A percentile compares a stretch with the other conserved stretches of the same genome.
Evolutionary conservation across 116 monocot genomes (phyloP).

Genomic region (Papilionanthe hybrid): DNA sequence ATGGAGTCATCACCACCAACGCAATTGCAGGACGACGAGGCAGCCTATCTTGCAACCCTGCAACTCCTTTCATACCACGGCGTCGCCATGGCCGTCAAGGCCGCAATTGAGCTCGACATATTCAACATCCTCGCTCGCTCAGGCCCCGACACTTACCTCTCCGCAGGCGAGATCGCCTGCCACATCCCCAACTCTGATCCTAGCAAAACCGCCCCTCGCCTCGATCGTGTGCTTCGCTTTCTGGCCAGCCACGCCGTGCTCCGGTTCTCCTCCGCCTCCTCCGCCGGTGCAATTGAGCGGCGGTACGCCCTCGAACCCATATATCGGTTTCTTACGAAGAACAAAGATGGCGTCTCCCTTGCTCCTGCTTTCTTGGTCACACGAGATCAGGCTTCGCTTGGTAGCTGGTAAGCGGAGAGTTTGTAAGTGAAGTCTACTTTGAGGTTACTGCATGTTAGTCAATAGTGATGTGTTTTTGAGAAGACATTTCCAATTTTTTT

Average conservation of each 20-base stretch:
- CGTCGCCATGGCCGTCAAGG: conserved; percentile 29
- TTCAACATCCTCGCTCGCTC: conserved; percentile 18
- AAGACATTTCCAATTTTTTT: no score
- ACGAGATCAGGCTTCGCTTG: background rate
- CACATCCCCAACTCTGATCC: conserved; percentile 5
- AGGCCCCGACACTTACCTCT: conserved; percentile 4
- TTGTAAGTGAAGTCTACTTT: no score
- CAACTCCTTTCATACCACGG: conserved; percentile 15
- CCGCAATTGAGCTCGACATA: conserved; percentile 29
- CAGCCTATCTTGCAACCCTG: conserved; percentile 17
- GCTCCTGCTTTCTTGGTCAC: background rate
- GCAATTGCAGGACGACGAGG: conserved; percentile 20
- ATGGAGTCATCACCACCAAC: background rate
- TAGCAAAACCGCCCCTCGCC: conserved; percentile 4
- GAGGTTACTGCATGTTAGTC: no score
- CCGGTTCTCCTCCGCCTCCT: conserved; percentile 3
- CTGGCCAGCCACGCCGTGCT: conserved; percentile 23
- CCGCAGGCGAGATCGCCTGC: conserved; percentile 15
- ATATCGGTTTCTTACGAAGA: background rate
- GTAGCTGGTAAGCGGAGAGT: background rate
- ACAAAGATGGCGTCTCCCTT: background rate
- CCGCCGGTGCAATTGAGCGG: background rate
- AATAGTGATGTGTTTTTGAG: no score
- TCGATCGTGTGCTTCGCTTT: conserved; percentile 31
- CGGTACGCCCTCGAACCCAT: conserved; percentile 3